phyloP scores from a whole-genome alignment of 495 filamentous ascomycete species.

The Glonium stellatum region DNA sequence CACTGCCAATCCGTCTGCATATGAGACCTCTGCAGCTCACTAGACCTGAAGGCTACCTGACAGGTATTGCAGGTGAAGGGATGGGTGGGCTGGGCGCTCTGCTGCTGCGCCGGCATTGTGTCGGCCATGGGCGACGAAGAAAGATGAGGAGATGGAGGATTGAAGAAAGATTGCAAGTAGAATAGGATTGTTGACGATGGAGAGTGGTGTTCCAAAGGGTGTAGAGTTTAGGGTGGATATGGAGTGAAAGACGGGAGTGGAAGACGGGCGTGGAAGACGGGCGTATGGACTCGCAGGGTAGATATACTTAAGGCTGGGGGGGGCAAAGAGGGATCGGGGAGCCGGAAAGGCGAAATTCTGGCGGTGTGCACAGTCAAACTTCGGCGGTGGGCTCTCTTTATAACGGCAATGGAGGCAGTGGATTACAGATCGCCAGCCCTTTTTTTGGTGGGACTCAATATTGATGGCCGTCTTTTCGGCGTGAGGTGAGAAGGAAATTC shows the following conservation, averaged over 20 bases:
- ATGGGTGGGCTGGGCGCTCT: slow-evolving; percentile 46
- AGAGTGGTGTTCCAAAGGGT: too few relatives aligned
- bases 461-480: too few relatives aligned
- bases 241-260: too few relatives aligned
- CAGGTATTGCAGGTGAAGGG: slow-evolving; percentile 98
- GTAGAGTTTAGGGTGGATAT: too few relatives aligned
- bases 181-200: too few relatives aligned
- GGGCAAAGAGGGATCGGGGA: background rate
- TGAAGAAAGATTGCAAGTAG: background rate
- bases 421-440: background rate
- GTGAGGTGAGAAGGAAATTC: background rate
- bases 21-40: slow-evolving; percentile 86
- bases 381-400: background rate
- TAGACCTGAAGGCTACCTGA: slow-evolving; percentile 88
- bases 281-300: too few relatives aligned
- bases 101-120: slow-evolving; percentile 9
- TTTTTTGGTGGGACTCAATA: too few relatives aligned
- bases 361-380: background rate
- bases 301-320: background rate
- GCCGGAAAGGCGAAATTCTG: background rate
- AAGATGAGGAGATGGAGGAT: background rate
- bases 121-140: slow-evolving; percentile 11
- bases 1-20: slow-evolving; percentile 99
- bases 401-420: background rate
- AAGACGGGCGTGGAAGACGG: too few relatives aligned